These are phyloP conservation scores for Ustilago tritici DNA, from an alignment of 1,284 basidiomycete genomes.

Conservation along the genomic window DNA sequence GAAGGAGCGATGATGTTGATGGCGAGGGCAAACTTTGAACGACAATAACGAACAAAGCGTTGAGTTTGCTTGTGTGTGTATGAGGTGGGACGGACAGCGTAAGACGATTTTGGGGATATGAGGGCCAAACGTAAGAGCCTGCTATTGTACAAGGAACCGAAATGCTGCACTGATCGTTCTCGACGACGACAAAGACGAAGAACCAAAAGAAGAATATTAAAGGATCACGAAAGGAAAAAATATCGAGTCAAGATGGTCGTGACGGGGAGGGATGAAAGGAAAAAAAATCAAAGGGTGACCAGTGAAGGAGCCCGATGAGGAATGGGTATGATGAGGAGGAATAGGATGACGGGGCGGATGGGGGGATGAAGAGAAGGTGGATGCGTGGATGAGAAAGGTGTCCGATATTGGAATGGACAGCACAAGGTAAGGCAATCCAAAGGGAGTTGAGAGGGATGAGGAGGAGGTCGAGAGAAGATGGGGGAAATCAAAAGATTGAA, in stretches of 20 bases:
- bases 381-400: slow-evolving; percentile 34
- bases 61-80: neutral
- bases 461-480: slow-evolving; percentile 1
- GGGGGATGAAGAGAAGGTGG: slow-evolving; percentile 22
- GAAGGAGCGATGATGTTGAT: slow-evolving; percentile 9
- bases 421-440: slow-evolving; percentile 12
- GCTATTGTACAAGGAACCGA: slow-evolving; percentile 41
- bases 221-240: slow-evolving; percentile 9
- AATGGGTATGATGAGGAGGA: neutral
- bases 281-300: slow-evolving; percentile 20
- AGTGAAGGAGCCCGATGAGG: slow-evolving; percentile 30
- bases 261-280: slow-evolving; percentile 7
- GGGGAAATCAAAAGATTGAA: slow-evolving; percentile 6
- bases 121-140: slow-evolving; percentile 16
- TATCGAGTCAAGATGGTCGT: slow-evolving; percentile 12
- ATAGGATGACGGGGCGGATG: slow-evolving; percentile 13
- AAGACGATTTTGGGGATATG: slow-evolving; percentile 27
- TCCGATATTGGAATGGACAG: slow-evolving; percentile 17
- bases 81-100: slow-evolving; percentile 8
- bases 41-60: slow-evolving; percentile 9
- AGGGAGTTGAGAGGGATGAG: slow-evolving; percentile 3
- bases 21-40: slow-evolving; percentile 13
- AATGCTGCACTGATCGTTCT: slow-evolving; percentile 25
- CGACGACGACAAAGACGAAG: slow-evolving; percentile 15
- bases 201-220: slow-evolving; percentile 8